A percentile compares a stretch with the other conserved stretches of the same genome.
These are phyloP conservation scores for Saposhnikovia divaricata DNA, from an alignment of 129 eudicot genomes.

Conservation along the genomic window DNA sequence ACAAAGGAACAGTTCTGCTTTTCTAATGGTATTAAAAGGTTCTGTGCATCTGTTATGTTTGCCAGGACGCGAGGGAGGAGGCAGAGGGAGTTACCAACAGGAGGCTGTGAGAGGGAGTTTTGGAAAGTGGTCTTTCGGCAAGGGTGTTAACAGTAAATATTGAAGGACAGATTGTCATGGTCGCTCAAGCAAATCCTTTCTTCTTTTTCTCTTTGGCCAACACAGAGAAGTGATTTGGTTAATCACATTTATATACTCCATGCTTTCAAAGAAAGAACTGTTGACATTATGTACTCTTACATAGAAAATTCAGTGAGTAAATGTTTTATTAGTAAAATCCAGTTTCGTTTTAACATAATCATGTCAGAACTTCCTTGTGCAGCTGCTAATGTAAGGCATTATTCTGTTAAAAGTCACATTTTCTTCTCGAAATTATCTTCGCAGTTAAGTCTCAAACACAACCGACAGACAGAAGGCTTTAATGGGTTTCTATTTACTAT, in stretches of 20 bases:
- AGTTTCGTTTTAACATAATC: too few species aligned
- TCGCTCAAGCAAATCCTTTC: not conserved
- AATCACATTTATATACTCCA: constrained; percentile 11
- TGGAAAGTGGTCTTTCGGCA: constrained; percentile 35
- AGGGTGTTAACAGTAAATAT: constrained; percentile 31
- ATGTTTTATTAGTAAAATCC: not conserved
- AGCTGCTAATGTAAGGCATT: not conserved
- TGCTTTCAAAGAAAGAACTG: constrained; percentile 12
- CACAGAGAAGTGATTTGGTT: constrained; percentile 4
- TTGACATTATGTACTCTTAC: constrained; percentile 13
- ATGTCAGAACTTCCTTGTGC: not conserved
- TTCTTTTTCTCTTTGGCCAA: not conserved
- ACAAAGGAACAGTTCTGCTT: not conserved
- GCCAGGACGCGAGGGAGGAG: constrained; percentile 63
- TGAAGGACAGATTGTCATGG: not conserved
- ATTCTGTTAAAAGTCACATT: not conserved
- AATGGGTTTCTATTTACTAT: not conserved
- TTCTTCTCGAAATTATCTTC: too few species aligned
- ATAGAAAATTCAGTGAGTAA: not conserved
- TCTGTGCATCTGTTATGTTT: constrained; percentile 11
- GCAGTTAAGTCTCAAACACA: not conserved
- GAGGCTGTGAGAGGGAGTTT: constrained; percentile 44
- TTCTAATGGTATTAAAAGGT: not conserved
- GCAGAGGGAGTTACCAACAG: constrained; percentile 45
- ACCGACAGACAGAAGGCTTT: not conserved